Conservation (phyloP, 768 basidiomycete genomes). For the Cystoderma amianthinum region DNA sequence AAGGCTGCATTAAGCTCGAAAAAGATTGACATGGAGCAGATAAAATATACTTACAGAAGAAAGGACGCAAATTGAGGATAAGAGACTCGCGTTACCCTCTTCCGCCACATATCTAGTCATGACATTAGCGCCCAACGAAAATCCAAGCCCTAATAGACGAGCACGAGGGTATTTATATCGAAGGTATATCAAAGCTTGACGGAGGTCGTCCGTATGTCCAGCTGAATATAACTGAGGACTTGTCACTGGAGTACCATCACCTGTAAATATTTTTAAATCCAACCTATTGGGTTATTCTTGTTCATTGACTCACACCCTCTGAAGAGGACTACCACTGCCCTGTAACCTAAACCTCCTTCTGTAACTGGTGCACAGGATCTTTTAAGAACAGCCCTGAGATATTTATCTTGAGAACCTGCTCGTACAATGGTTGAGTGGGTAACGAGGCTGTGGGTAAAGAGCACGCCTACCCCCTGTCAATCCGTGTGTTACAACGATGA, state of each 20-base stretch:
- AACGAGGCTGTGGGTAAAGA: conserved; percentile 1
- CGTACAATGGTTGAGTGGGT: neutral
- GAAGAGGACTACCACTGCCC: conserved; percentile 73
- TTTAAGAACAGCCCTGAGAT: conserved; percentile 62
- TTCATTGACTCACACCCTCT: conserved; percentile 72
- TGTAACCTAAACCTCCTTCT: conserved; percentile 68
- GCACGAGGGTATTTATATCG: conserved; percentile 55
- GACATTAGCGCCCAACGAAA: conserved; percentile 79
- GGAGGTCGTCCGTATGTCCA: conserved; percentile 70
- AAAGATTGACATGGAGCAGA: neutral
- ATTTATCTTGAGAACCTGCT: conserved; percentile 67
- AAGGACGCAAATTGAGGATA: conserved; percentile 45
- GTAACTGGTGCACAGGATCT: conserved; percentile 52
- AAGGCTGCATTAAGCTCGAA: conserved; percentile 18
- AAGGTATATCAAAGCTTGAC: conserved; percentile 61
- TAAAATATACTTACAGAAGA: conserved; percentile 46
- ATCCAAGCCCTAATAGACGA: conserved; percentile 68
- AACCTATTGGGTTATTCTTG: neutral
- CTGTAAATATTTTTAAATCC: conserved; percentile 21
- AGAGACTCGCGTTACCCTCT: conserved; percentile 50
- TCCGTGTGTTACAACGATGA: conserved; percentile 33
- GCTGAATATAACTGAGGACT: conserved; percentile 66
- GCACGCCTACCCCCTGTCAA: conserved; percentile 19
- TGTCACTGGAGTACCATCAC: conserved; percentile 67
- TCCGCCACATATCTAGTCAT: conserved; percentile 72